Conservation (phyloP, 2,329 filamentous ascomycete species). For the Pleoardoris graminearum region DNA sequence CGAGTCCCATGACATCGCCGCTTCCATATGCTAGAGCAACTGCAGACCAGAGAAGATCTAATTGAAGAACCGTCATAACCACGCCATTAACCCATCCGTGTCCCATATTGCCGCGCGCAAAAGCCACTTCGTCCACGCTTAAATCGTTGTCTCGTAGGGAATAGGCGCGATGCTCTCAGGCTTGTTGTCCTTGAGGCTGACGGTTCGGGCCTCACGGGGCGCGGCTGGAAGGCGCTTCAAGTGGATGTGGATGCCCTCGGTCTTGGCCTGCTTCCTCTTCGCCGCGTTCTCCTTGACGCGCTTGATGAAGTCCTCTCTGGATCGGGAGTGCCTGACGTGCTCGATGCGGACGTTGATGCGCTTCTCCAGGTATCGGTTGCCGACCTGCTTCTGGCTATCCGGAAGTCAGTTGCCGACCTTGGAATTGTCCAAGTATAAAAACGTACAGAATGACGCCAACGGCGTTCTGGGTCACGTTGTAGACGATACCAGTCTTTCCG, state of each 20-base stretch:
- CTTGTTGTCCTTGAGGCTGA: constrained; percentile 79
- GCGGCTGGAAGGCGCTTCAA: constrained; percentile 86
- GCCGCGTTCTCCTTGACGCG: constrained; percentile 96
- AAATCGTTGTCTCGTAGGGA: constrained; percentile 98
- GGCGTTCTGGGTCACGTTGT: constrained; percentile 98
- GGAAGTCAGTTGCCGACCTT: constrained; percentile 12
- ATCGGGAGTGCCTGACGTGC: constrained; percentile 93
- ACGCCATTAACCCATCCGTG: constrained; percentile 45
- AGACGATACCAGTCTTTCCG: constrained; percentile 91
- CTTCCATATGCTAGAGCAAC: constrained; percentile 46
- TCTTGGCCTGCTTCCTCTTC: constrained; percentile 91
- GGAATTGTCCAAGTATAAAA: not conserved
- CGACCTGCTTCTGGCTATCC: constrained; percentile 85
- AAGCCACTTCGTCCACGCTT: constrained; percentile 51
- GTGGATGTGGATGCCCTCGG: constrained; percentile 81
- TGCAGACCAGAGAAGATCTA: constrained; percentile 44
- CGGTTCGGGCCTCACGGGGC: constrained; percentile 79
- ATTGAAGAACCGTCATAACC: constrained; percentile 45
- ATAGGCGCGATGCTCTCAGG: constrained; percentile 91
- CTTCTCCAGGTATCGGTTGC: constrained; percentile 99
- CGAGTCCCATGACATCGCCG: constrained; percentile 36
- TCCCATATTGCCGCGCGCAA: constrained; percentile 42
- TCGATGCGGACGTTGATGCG: constrained; percentile 98
- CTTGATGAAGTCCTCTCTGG: constrained; percentile 93
- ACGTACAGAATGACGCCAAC: constrained; percentile 88